Base-by-base conservation (phyloP, 2,329 filamentous ascomycete genomes). In the Paraphoma chrysanthemicola region DNA sequence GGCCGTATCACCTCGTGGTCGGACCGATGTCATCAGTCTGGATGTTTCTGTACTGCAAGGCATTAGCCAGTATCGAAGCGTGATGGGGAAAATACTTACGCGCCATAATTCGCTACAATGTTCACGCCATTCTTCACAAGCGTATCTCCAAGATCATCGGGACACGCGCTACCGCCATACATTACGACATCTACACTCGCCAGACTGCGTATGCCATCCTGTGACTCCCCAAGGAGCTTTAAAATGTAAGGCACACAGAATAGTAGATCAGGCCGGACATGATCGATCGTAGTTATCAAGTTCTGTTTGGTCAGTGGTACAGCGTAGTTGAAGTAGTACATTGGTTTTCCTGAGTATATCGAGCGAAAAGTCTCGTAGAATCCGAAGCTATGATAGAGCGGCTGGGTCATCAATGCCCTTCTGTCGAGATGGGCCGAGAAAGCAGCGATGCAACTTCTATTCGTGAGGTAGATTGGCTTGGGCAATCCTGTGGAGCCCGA, bases 181-280 rank as follows among this genome's bases (percentile, higher is more conserved):
- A 86, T 78, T 16, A 88, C 85, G 1, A 85, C 63, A 62, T 85
- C 82, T 10, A 82, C 76, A 23, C 74, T 71, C 0, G 72, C 70
- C 14, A 88, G 71, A 1, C 75, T 74, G 1, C 74, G 64, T 12
- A 88, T 79, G 0, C 87, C 88, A 16, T 82, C 79, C 0, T 83
- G 76, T 0, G 81, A 81, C 66, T 90, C 88, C 0, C 82, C 82
- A 1, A 90, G 77, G 0, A 90, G 74, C 64, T 90, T 89, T 16
- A 90, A 70, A 0, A 85, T 83, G 60, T 89, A 90, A 0, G 88
- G 88, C 0, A 90, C 88, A 2, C 80, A 82, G 54, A 88, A 83
- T 31, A 90, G 82, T 17, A 84, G 82, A 51, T 88, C 80, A 0
- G 81, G 79, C 16, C 79, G 63, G 30, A 67, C 61, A 23, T 54